Base-by-base conservation (phyloP, 2,329 filamentous ascomycete genomes). In the Tolypocladium inflatum region DNA sequence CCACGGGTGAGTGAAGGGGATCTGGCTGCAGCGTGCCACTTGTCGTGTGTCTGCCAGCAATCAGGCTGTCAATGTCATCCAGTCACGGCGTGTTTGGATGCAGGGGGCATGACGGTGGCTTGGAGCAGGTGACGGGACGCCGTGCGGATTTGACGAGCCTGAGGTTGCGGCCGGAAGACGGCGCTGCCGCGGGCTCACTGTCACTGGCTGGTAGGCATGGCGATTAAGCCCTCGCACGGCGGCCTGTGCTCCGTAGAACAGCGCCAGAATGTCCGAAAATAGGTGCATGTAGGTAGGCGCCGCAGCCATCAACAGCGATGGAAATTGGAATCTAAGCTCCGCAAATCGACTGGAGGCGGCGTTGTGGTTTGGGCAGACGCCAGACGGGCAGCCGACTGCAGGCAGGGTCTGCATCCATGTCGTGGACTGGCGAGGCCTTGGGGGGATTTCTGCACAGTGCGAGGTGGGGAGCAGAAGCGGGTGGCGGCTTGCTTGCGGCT, bases 31-130 rank as follows among this genome's bases (percentile, higher is more conserved):
- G 48, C 48, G 13, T 52, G 48, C 30, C 30, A 21, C 30, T 37
- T 37, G 30, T 21, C 48, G 48, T 52, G 45, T 19, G 48, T 33
- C 26, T 50, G 45, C 45, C 45, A 51, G 26, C 26, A 51, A 51
- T 51, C 30, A 33, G 48, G 48, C 30, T 11, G 35, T 38, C 51
- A 13, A 15, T 42, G 38, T 11, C 23, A 55, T 43, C 54, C 54
- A 55, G 57, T 58, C 57, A 54, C 57, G 54, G 54, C 38, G 38
- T 41, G 48, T 50, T 23, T 39, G 55, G 42, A 56, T 54, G 55
- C 57, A 57, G 57, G 57, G 57, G 55, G 50, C n/a, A 19, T 30
- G 45, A 42, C 11, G 54, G 33, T 56, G 55, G 39, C 45, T 43
- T 42, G 54, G 37, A 30, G 39, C 54, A 55, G 42, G 45, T 56